phyloP scores from a whole-genome alignment of 2,329 filamentous ascomycete species.

The Penicillium sp. region DNA sequence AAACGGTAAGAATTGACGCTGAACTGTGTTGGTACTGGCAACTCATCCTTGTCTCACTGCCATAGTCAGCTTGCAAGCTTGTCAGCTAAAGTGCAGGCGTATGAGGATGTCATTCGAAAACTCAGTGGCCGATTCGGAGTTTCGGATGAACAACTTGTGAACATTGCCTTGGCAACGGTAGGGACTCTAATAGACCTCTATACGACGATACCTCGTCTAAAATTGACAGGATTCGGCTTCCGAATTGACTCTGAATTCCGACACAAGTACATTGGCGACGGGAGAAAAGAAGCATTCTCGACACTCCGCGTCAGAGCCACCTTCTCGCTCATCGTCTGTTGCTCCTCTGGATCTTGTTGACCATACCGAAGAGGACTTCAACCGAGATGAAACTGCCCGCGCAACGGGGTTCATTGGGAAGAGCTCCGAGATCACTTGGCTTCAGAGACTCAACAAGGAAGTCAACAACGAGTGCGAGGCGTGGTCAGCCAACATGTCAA shows the following conservation, averaged over 20 bases:
- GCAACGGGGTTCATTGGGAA: constrained; percentile 46
- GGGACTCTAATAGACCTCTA: constrained; percentile 12
- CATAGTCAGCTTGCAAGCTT: constrained; percentile 42
- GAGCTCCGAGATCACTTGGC: constrained; percentile 47
- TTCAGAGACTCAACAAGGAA: constrained; percentile 40
- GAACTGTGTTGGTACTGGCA: background rate
- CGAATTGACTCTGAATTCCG: constrained; percentile 23
- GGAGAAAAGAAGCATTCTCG: constrained; percentile 21
- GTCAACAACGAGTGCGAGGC: constrained; percentile 27
- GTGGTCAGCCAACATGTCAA: constrained; percentile 16
- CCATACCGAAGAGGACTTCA: constrained; percentile 45
- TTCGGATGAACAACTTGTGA: constrained; percentile 38
- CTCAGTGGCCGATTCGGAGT: constrained; percentile 37
- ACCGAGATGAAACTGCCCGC: constrained; percentile 37
- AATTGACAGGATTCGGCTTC: constrained; percentile 23
- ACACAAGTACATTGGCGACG: constrained; percentile 11
- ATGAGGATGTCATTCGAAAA: constrained; percentile 40
- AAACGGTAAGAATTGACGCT: constrained; percentile 37
- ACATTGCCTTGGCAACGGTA: constrained; percentile 34
- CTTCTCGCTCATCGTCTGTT: constrained; percentile 24
- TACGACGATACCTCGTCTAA: constrained; percentile 16
- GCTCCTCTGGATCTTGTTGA: constrained; percentile 42
- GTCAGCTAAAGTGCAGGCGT: constrained; percentile 42
- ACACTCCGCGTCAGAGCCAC: constrained; percentile 21
- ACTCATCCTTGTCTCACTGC: background rate